Evolutionary conservation across 805 yeast genomes (phyloP).

Genomic region (Yarrowia deformans): DNA sequence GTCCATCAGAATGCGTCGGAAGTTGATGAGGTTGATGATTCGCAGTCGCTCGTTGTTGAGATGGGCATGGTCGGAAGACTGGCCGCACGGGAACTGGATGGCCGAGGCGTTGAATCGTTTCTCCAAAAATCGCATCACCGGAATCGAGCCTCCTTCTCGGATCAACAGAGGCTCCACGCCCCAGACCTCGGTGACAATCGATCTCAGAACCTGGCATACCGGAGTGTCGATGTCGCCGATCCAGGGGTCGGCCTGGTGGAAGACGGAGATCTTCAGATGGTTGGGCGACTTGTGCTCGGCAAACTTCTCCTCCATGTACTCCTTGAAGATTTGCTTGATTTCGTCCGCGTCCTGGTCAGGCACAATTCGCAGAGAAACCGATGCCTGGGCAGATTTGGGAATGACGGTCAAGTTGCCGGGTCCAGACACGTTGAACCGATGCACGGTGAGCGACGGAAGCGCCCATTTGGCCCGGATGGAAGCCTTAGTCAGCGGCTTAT

Average conservation of each 20-base stretch:
- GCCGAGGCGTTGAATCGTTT: slow-evolving; percentile 85
- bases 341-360: slow-evolving; percentile 79
- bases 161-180: slow-evolving; percentile 77
- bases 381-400: slow-evolving; percentile 78
- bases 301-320: slow-evolving; percentile 60
- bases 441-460: slow-evolving; percentile 86
- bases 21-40: slow-evolving; percentile 75
- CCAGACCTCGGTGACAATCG: slow-evolving; percentile 77
- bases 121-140: slow-evolving; percentile 85
- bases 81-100: slow-evolving; percentile 96
- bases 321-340: slow-evolving; percentile 60
- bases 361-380: slow-evolving; percentile 83
- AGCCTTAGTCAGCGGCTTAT: slow-evolving; percentile 44
- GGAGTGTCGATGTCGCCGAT: slow-evolving; percentile 81
- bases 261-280: slow-evolving; percentile 63
- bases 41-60: slow-evolving; percentile 85
- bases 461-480: slow-evolving; percentile 68
- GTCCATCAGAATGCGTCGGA: slow-evolving; percentile 61
- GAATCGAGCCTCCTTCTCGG: slow-evolving; percentile 97
- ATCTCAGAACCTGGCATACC: slow-evolving; percentile 71
- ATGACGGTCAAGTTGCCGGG: slow-evolving; percentile 90
- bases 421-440: slow-evolving; percentile 84
- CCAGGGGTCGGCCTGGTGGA: slow-evolving; percentile 96
- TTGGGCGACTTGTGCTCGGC: slow-evolving; percentile 64
- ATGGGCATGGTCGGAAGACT: slow-evolving; percentile 93